Base-by-base conservation (phyloP, 345 rosid genomes). In the Gossypium rotundifolium region DNA sequence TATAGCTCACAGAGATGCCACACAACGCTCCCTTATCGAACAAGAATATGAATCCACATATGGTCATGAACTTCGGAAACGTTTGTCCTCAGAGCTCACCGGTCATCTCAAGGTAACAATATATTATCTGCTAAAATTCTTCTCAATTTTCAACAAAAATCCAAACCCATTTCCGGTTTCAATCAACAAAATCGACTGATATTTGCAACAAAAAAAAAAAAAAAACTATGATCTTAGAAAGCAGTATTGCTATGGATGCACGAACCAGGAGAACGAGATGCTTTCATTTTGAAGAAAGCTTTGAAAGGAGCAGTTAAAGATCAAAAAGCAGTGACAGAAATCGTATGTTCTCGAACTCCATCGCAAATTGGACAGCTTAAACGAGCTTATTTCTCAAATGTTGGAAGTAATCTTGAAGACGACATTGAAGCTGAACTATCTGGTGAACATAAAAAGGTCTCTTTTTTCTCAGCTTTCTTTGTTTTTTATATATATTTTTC, bases 181-280 rank as follows among this genome's bases (percentile, higher is more conserved):
- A 13, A 23, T 22, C 2, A 22, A 11, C 9, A 20, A n/a, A 23
- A 57, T 58, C 3, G 33, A 58, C 40, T 33, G 40, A 33, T 33
- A 33, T 5, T 33, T 33, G 7, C 0, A 0, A 33, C n/a, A 33
- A 33, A 33, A 33, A 33, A 29, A 29, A 29, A 3, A 29, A 33
- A 33, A 33, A 29, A 29, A 29, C 33, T 29, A 33, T 40, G 9
- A 2, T 61, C 67, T 69, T 79, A 90, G 92, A 90, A 79, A 86
- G 90, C 92, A 0, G 73, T 88, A 42, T 61, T 83, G 57, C 64
- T 90, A 0, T 88, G 93, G 95, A 79, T 90, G 90, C 84, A 77
- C 63, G 88, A 80, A 61, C 86, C 91, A 23, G 70, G 77, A 18
- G 84, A 80, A 49, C 60, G 93, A 46, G 90, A 88, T 62, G 85